A percentile compares a stretch with the other conserved stretches of the same genome.
These are phyloP conservation scores for Pythium oligandrum DNA, from an alignment of 352 stramenopile species.

Conservation along the genomic window DNA sequence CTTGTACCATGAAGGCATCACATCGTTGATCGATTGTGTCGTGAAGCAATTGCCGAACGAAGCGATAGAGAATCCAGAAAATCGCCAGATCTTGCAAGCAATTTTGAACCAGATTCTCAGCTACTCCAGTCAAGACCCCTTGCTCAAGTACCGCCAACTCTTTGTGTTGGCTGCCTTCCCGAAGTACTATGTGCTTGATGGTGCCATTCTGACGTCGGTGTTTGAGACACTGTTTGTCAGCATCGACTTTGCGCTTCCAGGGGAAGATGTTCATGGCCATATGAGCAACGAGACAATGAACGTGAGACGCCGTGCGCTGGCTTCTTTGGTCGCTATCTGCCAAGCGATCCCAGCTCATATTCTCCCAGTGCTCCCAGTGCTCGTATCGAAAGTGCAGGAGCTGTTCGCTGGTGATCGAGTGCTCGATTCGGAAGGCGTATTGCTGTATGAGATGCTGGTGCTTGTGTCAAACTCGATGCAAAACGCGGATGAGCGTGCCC, in stretches of 20 bases:
- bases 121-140: slow-evolving; percentile 48
- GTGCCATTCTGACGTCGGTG: slow-evolving; percentile 48
- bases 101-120: slow-evolving; percentile 51
- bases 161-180: slow-evolving; percentile 63
- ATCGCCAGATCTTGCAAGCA: slow-evolving; percentile 34
- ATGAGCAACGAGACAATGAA: slow-evolving; percentile 75
- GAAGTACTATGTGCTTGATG: slow-evolving; percentile 72
- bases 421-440: slow-evolving; percentile 68
- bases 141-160: slow-evolving; percentile 74
- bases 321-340: slow-evolving; percentile 75
- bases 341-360: slow-evolving; percentile 70
- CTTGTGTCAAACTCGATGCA: slow-evolving; percentile 78
- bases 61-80: slow-evolving; percentile 34
- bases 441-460: slow-evolving; percentile 82
- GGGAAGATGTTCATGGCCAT: slow-evolving; percentile 52
- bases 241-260: slow-evolving; percentile 67
- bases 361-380: slow-evolving; percentile 62
- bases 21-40: slow-evolving; percentile 63
- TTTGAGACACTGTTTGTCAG: slow-evolving; percentile 74
- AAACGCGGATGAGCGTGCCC: slow-evolving; percentile 45
- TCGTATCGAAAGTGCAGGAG: slow-evolving; percentile 64
- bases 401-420: slow-evolving; percentile 68
- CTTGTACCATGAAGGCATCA: slow-evolving; percentile 74
- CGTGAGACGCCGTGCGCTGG: slow-evolving; percentile 56
- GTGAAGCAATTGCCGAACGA: slow-evolving; percentile 60